Evolutionary conservation across 2,329 filamentous ascomycete genomes (phyloP), one percentile per base, ranked within the genome.

Genomic region (Talaromyces marneffei): DNA sequence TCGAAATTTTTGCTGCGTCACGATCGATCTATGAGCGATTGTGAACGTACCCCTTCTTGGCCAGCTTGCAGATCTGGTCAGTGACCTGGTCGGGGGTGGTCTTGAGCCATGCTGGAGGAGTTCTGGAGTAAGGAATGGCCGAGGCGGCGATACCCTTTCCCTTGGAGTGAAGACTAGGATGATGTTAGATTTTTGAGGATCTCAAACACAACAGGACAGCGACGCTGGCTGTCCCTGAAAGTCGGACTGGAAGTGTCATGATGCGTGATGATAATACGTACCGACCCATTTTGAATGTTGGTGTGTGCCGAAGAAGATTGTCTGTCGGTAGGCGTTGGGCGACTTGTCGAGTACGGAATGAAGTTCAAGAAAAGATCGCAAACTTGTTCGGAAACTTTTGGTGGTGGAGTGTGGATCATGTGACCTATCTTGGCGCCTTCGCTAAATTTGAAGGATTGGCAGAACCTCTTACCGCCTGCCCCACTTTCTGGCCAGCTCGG

Each of bases 61-160:
- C 59, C 39, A 62, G 62, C 55, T 61, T 64, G 62, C 62, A 61
- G 62, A 99, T 70, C 85, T 97, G 92, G 79, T 99, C 94, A 74
- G 96, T 91, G 79, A 99, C 92, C 84, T 96, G 91, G 75, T 97
- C 92, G 77, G 94, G 92, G 73, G 92, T 96, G 83, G 91, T 95
- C 90, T 99, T 99, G 82, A 97, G 85, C 94, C 94, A 99, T 72
- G 92, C 86, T 66, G 94, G 93, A 68, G 92, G 79, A 73, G 86
- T 87, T 83, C 94, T 93, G 71, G 91, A 96, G 88, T 97, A 99
- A 77, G 95, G 94, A 82, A 97, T 83, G 75, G 94, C 91, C 67
- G 91, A 96, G 83, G 91, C 82, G 71, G 91, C 92, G 83, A 99
- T 99, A 82, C 94, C 95, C 91, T 97, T 97, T 85, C 94, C 93